Base-by-base conservation (phyloP, 179 eudicot species). In the Gypsophila paniculata region DNA sequence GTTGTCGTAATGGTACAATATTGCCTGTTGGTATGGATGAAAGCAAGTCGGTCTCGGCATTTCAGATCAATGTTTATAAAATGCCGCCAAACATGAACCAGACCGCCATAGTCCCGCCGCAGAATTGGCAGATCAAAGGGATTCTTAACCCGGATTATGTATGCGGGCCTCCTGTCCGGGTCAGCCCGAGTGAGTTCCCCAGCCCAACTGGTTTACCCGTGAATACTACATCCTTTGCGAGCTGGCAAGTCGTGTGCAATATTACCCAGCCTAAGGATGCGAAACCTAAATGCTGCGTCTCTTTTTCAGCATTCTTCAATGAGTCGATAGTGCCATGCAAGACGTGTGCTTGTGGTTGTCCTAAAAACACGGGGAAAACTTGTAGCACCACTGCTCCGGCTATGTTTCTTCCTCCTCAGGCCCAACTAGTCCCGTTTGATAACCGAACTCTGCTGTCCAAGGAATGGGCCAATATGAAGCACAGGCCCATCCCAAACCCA, bases 261-360 rank as follows among this genome's bases (percentile, higher is more conserved):
- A 85, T 89, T 18, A 86, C 96, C 4, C 74, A 68, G 8, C 52
- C 75, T 2, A 80, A 82, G 63, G 57, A 69, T 2, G 76, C 71
- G 9, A 65, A 70, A 53, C 96, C 97, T 2, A 85, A 79, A 54
- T 93, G 98, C 34, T 93, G 98, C 15, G 98, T 93, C 9, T 85
- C 98, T 0, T 93, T 91, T 80, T 93, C 98, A 0, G 68, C 97
- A 4, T 93, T 81, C 79, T 85, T 76, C 81, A 93, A 91, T 18
- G 91, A 90, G 23, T 91, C 98, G 6, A 85, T 88, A 0, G 73
- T 93, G 58, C 98, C 98, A 0, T 93, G 98, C 75, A 86, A 83
- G 49, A 93, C 98, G 0, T 93, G 98, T 65, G 98, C 98, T 8
- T 93, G 98, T 72, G 98, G 97, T 6, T 93, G 98, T 79, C 72